Base-by-base conservation (phyloP, 2,329 filamentous ascomycete genomes). In the Dactylellina leptospora region DNA sequence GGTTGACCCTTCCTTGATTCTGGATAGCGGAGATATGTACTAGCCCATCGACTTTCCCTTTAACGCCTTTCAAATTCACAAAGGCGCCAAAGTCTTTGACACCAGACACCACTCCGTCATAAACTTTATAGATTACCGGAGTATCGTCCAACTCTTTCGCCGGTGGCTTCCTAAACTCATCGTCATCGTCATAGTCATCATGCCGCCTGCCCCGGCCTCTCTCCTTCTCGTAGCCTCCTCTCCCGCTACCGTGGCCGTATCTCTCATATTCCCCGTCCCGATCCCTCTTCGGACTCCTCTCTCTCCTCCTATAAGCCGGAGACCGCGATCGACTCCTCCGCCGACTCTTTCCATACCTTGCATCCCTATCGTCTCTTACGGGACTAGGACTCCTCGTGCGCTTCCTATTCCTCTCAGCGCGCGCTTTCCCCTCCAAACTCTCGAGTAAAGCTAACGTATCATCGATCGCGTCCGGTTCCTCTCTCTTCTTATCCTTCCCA, bases 51-150 rank as follows among this genome's bases (percentile, higher is more conserved):
- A 96, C 90, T 79, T 92, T 96, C 48, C 93, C 93, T 76, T 85
- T 88, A 0, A 99, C 89, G 16, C 92, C 90, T 75, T 89, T 86
- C n/a, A 99, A 79, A 76, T 96, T 96, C 66, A 97, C 92, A 80
- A 99, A 99, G 0, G 88, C 92, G 9, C 95, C 95, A 80, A 97
- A 99, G 73, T 97, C 92, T 77, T 97, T 97, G 59, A 99, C 84
- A 0, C 93, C 92, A 0, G 92, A 97, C 11, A 97, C 91, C 77
- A 89, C 88, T 0, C 95, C 95, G 74, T 92, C 86, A 77, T 99
- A 99, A 1, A 97, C 82, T 78, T 99, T 99, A 83, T 88, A 88
- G 4, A 96, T 81, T 30, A 93, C 83, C 0, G 95, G 92, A 42
- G 85, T 81, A 56, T 96, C 90, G 79, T 99, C 95, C 8, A 96